These are phyloP conservation scores for Globisporangium rhizosaccharum DNA, from an alignment of 352 stramenopile genomes.

Conservation along the genomic window DNA sequence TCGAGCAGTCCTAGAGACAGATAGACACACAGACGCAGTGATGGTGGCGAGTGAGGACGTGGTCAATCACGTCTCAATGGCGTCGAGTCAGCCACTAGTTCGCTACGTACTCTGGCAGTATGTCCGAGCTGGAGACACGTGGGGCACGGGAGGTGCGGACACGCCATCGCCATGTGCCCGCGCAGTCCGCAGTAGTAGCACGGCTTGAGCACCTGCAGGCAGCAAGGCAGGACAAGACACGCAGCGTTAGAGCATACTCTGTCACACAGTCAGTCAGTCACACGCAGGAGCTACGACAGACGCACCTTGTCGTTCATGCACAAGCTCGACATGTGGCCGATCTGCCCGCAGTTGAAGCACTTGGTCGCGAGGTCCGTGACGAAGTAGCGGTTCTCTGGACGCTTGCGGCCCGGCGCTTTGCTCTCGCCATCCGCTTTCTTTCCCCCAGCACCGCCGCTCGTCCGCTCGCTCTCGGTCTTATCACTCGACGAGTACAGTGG, in stretches of 20 bases:
- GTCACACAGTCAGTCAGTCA: background rate
- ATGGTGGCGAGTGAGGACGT: background rate
- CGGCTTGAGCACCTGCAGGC: slow-evolving; percentile 41
- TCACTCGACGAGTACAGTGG: slow-evolving; percentile 34
- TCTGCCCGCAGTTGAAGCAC: slow-evolving; percentile 79
- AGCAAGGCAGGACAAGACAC: background rate
- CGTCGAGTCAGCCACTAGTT: too few relatives aligned
- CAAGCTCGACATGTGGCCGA: slow-evolving; percentile 69
- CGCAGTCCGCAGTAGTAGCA: slow-evolving; percentile 80
- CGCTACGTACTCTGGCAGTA: slow-evolving; percentile 36
- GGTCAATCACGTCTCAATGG: background rate
- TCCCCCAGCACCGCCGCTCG: background rate
- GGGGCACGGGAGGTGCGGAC: slow-evolving; percentile 60
- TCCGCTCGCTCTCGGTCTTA: slow-evolving; percentile 14
- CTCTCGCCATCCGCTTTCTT: slow-evolving; percentile 19
- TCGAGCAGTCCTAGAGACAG: slow-evolving; percentile 42
- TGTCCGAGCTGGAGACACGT: slow-evolving; percentile 69
- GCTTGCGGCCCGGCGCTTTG: slow-evolving; percentile 30
- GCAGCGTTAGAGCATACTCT: background rate
- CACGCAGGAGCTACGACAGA: background rate
- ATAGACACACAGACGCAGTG: background rate
- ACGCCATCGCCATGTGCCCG: slow-evolving; percentile 63
- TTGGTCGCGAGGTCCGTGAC: slow-evolving; percentile 78
- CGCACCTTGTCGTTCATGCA: slow-evolving; percentile 65
- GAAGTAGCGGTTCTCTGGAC: slow-evolving; percentile 75